These are phyloP conservation scores for Berberis thunbergii DNA, from an alignment of 164 flowering plant genomes.

Conservation along the genomic window DNA sequence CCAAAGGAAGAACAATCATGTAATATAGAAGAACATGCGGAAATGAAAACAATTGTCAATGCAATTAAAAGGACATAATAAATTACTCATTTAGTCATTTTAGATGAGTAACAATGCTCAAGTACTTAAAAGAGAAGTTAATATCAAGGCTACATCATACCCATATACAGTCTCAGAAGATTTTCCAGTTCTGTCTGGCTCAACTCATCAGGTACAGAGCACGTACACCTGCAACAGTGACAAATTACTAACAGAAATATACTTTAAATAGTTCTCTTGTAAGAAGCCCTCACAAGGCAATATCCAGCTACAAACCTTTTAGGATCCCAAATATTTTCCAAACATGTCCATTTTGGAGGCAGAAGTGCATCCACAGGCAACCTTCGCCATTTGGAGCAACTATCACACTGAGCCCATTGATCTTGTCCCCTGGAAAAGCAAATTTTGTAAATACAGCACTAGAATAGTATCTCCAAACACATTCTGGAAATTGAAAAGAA, in stretches of 20 bases:
- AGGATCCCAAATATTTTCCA: constrained; percentile 73
- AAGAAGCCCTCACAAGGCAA: not conserved
- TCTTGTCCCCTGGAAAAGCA: constrained; percentile 53
- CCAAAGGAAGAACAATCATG: no score
- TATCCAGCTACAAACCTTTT: constrained; percentile 36
- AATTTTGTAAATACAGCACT: constrained; percentile 5
- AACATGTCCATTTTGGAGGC: constrained; percentile 78
- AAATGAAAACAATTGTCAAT: no score
- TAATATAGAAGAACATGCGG: no score
- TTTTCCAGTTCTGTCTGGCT: constrained; percentile 47
- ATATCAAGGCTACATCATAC: constrained; percentile 23
- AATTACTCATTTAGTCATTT: no score
- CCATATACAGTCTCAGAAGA: constrained; percentile 41
- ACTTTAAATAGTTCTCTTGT: not conserved
- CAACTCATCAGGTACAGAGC: constrained; percentile 72
- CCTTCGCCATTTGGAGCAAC: constrained; percentile 82
- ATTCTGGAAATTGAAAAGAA: not conserved
- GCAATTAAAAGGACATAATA: no score
- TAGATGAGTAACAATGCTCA: no score
- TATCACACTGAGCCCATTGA: constrained; percentile 97
- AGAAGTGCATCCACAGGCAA: constrained; percentile 73
- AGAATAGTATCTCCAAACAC: not conserved
- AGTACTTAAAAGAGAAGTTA: not conserved
- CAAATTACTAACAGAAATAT: constrained; percentile 5
- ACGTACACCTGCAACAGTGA: constrained; percentile 39